Percentiles rank a stretch among this genome's conserved stretches.
phyloP scores from a whole-genome alignment of 495 filamentous ascomycete species.

The Xanthoparmelia taractica region DNA sequence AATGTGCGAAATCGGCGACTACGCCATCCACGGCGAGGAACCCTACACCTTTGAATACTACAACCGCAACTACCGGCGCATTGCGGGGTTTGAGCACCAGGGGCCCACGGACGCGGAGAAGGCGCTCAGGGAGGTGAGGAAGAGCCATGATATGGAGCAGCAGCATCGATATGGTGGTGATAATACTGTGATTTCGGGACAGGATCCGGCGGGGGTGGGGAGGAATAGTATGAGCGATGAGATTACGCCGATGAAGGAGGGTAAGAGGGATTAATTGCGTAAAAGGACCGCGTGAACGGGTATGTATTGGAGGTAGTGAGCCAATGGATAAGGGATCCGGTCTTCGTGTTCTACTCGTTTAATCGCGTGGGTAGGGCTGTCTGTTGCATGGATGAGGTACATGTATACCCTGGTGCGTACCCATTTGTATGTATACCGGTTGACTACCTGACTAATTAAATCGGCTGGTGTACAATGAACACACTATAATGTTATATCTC shows the following conservation, averaged over 20 bases:
- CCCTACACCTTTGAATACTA: conserved; percentile 36
- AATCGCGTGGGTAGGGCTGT: no score
- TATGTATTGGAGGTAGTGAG: no score
- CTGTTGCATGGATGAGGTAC: no score
- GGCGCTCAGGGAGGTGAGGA: conserved; percentile 8
- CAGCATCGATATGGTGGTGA: not conserved
- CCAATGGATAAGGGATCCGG: no score
- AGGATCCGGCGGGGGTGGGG: conserved; percentile 7
- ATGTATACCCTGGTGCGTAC: no score
- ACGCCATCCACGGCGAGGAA: conserved; percentile 45
- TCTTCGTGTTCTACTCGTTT: no score
- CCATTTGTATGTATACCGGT: no score
- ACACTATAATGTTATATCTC: no score
- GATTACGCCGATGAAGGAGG: not conserved
- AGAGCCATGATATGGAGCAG: not conserved
- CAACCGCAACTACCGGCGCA: conserved; percentile 10
- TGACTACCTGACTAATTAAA: no score
- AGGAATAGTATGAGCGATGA: not conserved
- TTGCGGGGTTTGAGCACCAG: conserved; percentile 16
- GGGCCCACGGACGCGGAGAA: conserved; percentile 13
- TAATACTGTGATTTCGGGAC: conserved; percentile 2
- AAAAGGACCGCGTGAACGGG: no score
- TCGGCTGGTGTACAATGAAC: no score
- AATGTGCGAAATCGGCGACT: conserved; percentile 41
- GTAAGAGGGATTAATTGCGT: conserved; percentile 12